Evolutionary conservation across 169 alveolate species (phyloP), one percentile per base, ranked within the genome.

Genomic region (Babesia bovis): DNA sequence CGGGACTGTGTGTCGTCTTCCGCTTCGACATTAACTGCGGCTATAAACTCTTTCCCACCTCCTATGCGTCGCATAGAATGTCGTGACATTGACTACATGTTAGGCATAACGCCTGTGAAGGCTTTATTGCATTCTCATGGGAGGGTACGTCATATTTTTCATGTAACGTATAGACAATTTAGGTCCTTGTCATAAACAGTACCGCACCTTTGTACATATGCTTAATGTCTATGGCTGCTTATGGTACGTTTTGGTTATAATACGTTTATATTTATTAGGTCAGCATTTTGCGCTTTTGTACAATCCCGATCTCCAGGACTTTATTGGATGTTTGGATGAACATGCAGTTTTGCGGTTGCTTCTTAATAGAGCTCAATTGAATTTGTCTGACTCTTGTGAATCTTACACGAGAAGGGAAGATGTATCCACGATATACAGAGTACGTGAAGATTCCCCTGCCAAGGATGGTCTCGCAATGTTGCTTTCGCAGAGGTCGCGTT

Each of bases 291-390:
- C 69, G 5, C 52, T 78, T 26, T 73, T 78, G 23, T 78, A 78
- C 47, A 69, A 78, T 26, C 28, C 75, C n/a, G 42, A 28, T 28
- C 12, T 30, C 10, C 10, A 3, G 66, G 60, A 58, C 33, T 28
- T 67, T 33, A 17, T 69, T 3, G 86, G 86, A 3, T 78, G 49
- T 61, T 21, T 78, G 6, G 86, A 78, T 56, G 86, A 78, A 40
- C n/a, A 25, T 7, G n/a, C 52, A n/a, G n/a, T 78, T 26, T 36
- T 63, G 28, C 60, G 13, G 4, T 19, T 63, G 19, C 47, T 63
- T 7, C 32, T 19, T 9, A 4, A 25, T 21, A 32, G 47, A 25
- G 50, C 21, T 13, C 25, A 15, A 12, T 1, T 9, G 10, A 19
- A n/a, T 32, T 25, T 63, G 36, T 7, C 40, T 17, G 7, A 6